Evolutionary conservation across 1,284 basidiomycete species (phyloP), one percentile per base, ranked within the genome.

Genomic region (Fistulina hepatica): DNA sequence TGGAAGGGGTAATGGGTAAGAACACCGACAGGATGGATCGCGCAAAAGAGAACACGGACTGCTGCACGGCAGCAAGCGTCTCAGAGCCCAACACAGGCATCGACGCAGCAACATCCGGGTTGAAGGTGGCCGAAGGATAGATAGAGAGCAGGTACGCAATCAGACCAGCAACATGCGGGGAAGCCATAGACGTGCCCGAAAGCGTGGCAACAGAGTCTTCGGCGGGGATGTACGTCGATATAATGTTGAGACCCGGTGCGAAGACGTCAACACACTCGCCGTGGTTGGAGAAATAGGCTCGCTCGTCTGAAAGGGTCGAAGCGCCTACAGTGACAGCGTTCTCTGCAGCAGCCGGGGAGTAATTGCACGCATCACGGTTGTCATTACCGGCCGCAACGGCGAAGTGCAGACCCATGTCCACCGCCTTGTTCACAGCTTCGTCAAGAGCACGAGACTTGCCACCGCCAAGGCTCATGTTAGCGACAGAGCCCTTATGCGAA

Each of bases 381-480:
- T 81, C 68, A 48, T 81, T 73, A 36, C 90, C 92, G 44, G 92
- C 93, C 40, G 91, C 91, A 44, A 95, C 91, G 48, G 89, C 89
- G 53, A 97, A 97, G 70, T 97, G 90, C 40, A 98, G 71, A 37
- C 94, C 94, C 33, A 57, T 51, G 20, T 75, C 71, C 40, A 95
- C 89, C 38, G 93, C 92, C 37, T 66, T 69, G 64, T 97, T 80
- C 45, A 98, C 90, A 34, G 84, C 78, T 25, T 73, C 69, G 52
- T 98, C 90, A 40, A 97, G 73, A 31, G 86, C 74, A 27, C 67
- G 71, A n/a, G 89, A 91, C 68, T 92, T 94, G 50, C 89, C 89
- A 54, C 94, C 94, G 48, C 94, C 94, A 39, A 98, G 81, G 56
- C 82, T 89, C 94, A 98, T 97, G 73, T 94, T 97, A 44, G 88